These are phyloP conservation scores for Blakeslea trispora DNA, from an alignment of 371 early-diverging fungal genomes.

Conservation along the genomic window DNA sequence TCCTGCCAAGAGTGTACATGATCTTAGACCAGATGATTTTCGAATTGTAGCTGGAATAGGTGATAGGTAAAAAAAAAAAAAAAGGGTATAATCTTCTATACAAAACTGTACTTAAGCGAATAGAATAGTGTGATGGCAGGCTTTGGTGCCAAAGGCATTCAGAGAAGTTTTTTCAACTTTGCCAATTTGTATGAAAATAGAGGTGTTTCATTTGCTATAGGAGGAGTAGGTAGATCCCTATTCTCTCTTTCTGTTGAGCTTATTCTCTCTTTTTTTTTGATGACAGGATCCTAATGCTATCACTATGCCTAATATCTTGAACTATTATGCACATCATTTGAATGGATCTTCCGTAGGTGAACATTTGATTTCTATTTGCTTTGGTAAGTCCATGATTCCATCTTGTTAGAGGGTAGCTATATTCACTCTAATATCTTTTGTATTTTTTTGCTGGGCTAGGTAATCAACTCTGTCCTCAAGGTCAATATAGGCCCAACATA, in stretches of 20 bases:
- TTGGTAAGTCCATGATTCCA: slow-evolving; percentile 42
- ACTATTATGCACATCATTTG: slow-evolving; percentile 38
- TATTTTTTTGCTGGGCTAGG: slow-evolving; percentile 21
- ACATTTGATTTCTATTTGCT: slow-evolving; percentile 47
- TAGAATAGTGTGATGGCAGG: slow-evolving; percentile 76
- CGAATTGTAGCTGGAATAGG: slow-evolving; percentile 64
- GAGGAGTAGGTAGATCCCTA: slow-evolving; percentile 40
- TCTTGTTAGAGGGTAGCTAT: too few relatives aligned
- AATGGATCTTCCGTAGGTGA: slow-evolving; percentile 44
- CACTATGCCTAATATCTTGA: slow-evolving; percentile 50
- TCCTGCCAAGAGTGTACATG: slow-evolving; percentile 32
- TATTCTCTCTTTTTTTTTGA: not conserved
- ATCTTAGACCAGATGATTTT: slow-evolving; percentile 65
- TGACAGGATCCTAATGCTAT: slow-evolving; percentile 40
- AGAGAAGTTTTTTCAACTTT: slow-evolving; percentile 29
- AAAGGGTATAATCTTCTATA: too few relatives aligned
- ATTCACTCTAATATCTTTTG: too few relatives aligned
- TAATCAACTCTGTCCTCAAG: slow-evolving; percentile 39
- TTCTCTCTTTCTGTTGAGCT: not conserved
- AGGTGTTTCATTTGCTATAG: slow-evolving; percentile 55
- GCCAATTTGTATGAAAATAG: slow-evolving; percentile 42
- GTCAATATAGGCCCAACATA: slow-evolving; percentile 37
- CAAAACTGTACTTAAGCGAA: too few relatives aligned
- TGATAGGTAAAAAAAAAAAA: slow-evolving; percentile 52
- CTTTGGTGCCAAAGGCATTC: slow-evolving; percentile 56